Evolutionary conservation across 225 moss, liverwort and hornwort species (phyloP).

Genomic region (Ulota crispa): DNA sequence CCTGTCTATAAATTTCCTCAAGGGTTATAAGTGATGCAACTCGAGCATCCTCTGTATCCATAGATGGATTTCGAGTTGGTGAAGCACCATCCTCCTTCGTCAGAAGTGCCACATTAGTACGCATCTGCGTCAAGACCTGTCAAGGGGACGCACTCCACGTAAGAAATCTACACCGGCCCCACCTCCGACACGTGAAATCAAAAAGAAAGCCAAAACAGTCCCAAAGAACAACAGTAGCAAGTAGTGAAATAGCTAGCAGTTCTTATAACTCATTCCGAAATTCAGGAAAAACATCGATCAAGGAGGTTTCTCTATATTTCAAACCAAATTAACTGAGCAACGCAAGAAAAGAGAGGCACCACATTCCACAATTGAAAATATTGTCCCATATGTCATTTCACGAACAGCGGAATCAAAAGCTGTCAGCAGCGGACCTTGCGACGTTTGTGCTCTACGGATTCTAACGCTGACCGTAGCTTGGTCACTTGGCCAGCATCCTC

Average conservation of each 20-base stretch:
- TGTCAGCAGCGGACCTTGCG: slow-evolving; percentile 60
- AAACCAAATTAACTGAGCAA: slow-evolving; percentile 9
- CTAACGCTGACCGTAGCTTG: slow-evolving; percentile 87
- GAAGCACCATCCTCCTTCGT: slow-evolving; percentile 81
- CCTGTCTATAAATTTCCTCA: slow-evolving; percentile 82
- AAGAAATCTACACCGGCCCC: not conserved
- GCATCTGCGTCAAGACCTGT: slow-evolving; percentile 91
- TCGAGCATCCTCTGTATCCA: slow-evolving; percentile 89
- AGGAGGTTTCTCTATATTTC: not conserved
- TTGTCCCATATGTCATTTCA: not conserved
- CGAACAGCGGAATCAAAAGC: slow-evolving; percentile 2
- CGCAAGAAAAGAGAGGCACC: slow-evolving; percentile 14
- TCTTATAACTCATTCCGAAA: not conserved
- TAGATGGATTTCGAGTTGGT: slow-evolving; percentile 84
- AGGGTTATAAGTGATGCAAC: slow-evolving; percentile 95
- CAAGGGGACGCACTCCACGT: slow-evolving; percentile 18
- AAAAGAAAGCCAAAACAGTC: not conserved
- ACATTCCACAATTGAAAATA: slow-evolving; percentile 1
- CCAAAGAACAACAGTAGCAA: not conserved
- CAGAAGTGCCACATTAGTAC: slow-evolving; percentile 76
- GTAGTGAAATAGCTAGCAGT: not conserved
- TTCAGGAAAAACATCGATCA: not conserved
- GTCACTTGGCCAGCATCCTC: slow-evolving; percentile 82
- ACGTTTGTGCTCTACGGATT: slow-evolving; percentile 98
- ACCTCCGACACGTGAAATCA: not conserved